Evolutionary conservation across 306 rosid species (phyloP).

Genomic region (Aeschynomene evenia): DNA sequence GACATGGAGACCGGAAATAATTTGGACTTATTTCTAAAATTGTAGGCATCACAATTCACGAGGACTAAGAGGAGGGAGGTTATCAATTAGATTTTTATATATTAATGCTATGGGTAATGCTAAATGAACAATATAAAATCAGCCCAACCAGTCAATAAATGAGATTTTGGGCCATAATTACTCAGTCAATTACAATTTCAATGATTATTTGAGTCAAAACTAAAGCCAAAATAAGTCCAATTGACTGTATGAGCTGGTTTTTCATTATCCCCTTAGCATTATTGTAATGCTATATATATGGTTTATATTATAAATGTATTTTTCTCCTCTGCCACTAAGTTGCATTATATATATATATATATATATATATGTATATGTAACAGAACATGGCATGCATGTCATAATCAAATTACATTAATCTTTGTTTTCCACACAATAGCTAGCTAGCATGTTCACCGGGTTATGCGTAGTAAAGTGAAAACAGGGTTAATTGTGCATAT

Average conservation of each 20-base stretch:
- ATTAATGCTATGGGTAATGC: not conserved
- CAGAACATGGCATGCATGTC: not conserved
- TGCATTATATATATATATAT: not conserved
- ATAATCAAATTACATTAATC: constrained; percentile 6
- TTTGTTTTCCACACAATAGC: not conserved
- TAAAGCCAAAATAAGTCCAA: too few relatives aligned
- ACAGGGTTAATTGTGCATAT: not conserved
- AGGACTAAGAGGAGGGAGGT: not conserved
- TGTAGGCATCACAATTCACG: not conserved
- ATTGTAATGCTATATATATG: too few relatives aligned
- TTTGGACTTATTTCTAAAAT: not conserved
- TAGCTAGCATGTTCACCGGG: not conserved
- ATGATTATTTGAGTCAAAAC: too few relatives aligned
- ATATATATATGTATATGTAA: too few relatives aligned
- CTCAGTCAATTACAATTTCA: too few relatives aligned
- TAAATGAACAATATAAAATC: too few relatives aligned
- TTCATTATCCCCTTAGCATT: too few relatives aligned
- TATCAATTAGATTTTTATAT: not conserved
- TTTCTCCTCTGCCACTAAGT: not conserved
- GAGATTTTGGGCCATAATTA: too few relatives aligned
- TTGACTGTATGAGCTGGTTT: too few relatives aligned
- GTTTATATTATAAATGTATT: too few relatives aligned
- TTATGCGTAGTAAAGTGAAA: not conserved
- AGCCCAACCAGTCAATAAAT: too few relatives aligned
- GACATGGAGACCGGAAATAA: not conserved